Conservation (phyloP, 2,329 filamentous ascomycete species). For the Thelonectria olida region DNA sequence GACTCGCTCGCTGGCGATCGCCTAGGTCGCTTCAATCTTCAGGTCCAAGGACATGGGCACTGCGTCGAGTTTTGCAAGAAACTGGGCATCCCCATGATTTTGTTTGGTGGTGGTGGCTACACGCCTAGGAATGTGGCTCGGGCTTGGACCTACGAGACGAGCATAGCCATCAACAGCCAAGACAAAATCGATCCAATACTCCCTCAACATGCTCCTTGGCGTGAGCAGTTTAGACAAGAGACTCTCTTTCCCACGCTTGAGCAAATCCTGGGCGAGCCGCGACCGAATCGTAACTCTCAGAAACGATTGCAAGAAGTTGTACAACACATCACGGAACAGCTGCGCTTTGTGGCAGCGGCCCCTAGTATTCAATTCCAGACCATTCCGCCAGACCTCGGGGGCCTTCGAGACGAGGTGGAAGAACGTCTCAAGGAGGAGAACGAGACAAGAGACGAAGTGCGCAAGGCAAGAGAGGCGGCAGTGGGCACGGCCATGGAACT, state of each 20-base stretch:
- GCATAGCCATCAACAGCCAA: slow-evolving; percentile 82
- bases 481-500: slow-evolving; percentile 66
- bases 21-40: slow-evolving; percentile 94
- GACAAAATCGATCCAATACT: slow-evolving; percentile 77
- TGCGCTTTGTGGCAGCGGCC: slow-evolving; percentile 84
- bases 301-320: slow-evolving; percentile 81
- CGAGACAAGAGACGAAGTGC: slow-evolving; percentile 63
- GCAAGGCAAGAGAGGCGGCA: slow-evolving; percentile 65
- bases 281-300: slow-evolving; percentile 80
- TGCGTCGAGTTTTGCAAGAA: slow-evolving; percentile 91
- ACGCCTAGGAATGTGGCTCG: slow-evolving; percentile 96
- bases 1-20: slow-evolving; percentile 94
- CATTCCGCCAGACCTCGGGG: slow-evolving; percentile 80
- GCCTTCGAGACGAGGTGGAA: slow-evolving; percentile 75
- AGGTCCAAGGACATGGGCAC: slow-evolving; percentile 91
- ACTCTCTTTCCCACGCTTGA: slow-evolving; percentile 90
- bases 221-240: slow-evolving; percentile 87
- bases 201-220: slow-evolving; percentile 83
- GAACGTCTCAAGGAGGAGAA: slow-evolving; percentile 71
- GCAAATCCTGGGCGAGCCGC: slow-evolving; percentile 71
- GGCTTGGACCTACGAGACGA: slow-evolving; percentile 96
- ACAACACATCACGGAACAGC: slow-evolving; percentile 81
- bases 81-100: slow-evolving; percentile 81
- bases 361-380: slow-evolving; percentile 87
- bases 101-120: slow-evolving; percentile 95